Evolutionary conservation across 2,329 filamentous ascomycete genomes (phyloP).

Genomic region (Penicillium sp.): DNA sequence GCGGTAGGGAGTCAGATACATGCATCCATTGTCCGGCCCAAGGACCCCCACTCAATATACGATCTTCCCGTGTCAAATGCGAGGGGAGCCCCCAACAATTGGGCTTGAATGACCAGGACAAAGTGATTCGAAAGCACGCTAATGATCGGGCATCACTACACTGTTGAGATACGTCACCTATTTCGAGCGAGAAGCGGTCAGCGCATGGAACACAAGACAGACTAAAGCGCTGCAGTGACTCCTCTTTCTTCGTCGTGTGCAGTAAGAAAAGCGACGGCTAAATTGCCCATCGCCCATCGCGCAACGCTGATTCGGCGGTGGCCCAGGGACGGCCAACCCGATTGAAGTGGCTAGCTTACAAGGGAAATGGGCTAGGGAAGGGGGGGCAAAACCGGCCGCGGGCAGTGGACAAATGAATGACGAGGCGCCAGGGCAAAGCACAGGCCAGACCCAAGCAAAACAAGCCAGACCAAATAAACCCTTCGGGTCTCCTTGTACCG

Average conservation of each 20-base stretch:
- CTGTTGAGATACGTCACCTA: constrained; percentile 73
- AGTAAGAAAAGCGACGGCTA: constrained; percentile 10
- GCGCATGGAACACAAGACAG: constrained; percentile 18
- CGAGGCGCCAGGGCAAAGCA: constrained; percentile 16
- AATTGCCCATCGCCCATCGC: constrained; percentile 1
- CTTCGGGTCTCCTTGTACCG: not conserved
- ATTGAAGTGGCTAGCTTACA: constrained; percentile 30
- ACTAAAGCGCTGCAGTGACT: constrained; percentile 4
- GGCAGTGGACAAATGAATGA: constrained; percentile 22
- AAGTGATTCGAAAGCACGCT: not conserved
- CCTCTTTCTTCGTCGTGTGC: not conserved
- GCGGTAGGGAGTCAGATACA: not conserved
- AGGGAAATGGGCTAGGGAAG: constrained; percentile 28
- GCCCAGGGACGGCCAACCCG: constrained; percentile 18
- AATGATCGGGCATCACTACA: constrained; percentile 71
- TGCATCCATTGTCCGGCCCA: not conserved
- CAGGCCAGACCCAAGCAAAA: not conserved
- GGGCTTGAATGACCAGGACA: not conserved
- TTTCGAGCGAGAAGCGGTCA: constrained; percentile 33
- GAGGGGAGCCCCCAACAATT: not conserved
- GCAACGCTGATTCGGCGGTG: constrained; percentile 23
- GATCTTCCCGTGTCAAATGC: not conserved
- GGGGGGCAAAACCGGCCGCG: constrained; percentile 31
- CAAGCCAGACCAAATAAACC: constrained; percentile 26
- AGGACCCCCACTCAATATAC: not conserved